phyloP scores from a whole-genome alignment of 1,284 basidiomycete species.

The Cutaneotrichosporon cutaneum region DNA sequence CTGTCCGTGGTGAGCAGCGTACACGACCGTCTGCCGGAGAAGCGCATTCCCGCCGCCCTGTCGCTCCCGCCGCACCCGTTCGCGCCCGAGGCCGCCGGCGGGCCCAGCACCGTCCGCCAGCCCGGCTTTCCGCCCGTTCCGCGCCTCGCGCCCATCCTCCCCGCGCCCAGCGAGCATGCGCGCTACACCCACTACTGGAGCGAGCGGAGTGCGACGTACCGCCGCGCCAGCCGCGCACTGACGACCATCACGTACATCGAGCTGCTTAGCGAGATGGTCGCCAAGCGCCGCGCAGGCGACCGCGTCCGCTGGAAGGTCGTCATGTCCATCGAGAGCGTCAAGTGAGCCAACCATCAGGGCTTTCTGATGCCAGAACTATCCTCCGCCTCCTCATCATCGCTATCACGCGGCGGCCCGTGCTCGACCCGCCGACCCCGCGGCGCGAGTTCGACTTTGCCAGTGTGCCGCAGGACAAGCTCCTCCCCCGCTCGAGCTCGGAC shows the following conservation, averaged over 20 bases:
- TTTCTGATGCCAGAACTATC: constrained; percentile 62
- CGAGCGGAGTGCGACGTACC: constrained; percentile 65
- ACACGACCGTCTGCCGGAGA: constrained; percentile 76
- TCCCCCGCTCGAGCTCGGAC: neutral
- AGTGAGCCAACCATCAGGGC: constrained; percentile 59
- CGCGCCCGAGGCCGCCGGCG: constrained; percentile 42
- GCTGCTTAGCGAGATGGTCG: constrained; percentile 81
- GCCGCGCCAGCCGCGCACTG: constrained; percentile 69
- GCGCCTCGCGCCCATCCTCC: constrained; percentile 34
- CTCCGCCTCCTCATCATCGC: constrained; percentile 69
- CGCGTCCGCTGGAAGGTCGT: constrained; percentile 69
- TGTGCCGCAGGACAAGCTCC: constrained; percentile 53
- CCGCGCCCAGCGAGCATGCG: constrained; percentile 45
- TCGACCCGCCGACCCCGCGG: constrained; percentile 75
- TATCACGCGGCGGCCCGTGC: constrained; percentile 69
- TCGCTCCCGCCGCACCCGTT: constrained; percentile 60
- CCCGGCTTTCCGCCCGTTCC: constrained; percentile 12
- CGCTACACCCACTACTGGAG: constrained; percentile 79
- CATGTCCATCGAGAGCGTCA: constrained; percentile 70
- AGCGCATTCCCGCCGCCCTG: constrained; percentile 63
- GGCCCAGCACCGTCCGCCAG: constrained; percentile 15
- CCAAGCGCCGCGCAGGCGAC: constrained; percentile 61
- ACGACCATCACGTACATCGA: constrained; percentile 74
- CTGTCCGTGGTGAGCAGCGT: constrained; percentile 57
- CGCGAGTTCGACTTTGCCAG: constrained; percentile 75